Base-by-base conservation (phyloP, 2,329 filamentous ascomycete species). In the Claviceps purpurea region DNA sequence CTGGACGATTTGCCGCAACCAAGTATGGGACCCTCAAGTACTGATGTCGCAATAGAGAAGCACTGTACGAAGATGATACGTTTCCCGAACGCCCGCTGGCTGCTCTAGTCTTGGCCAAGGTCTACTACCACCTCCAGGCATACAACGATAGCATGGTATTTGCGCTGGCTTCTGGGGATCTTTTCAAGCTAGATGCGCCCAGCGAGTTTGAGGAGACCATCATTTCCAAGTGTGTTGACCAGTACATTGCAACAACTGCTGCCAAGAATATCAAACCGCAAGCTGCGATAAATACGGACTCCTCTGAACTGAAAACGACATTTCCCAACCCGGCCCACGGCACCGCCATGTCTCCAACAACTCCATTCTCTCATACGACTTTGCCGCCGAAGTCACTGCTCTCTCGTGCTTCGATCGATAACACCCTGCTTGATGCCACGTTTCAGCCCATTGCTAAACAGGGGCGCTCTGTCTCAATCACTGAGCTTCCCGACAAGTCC, bases 121-220 rank as follows among this genome's bases (percentile, higher is more conserved):
- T 97, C 60, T 98, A 97, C 74, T 98, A 97, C 67, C 93, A 98
- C 67, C 82, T 98, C 50, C 89, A 96, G 71, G 93, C 93, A 68
- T 98, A 98, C 75, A 93, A 96, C 67, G 93, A 98, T 74, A 96
- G 91, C 70, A 97, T 98, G 91, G 87, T 88, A 50, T 97, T 98
- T 70, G 93, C 93, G 57, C 81, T 98, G 46, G 90, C 89, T 54
- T 90, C 93, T 24, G 93, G 93, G 55, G 88, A 96, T 66, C 82
- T 95, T 49, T 96, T 98, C 76, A 88, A 94, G 73, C 80, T 97
- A 58, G 87, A 96, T 63, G 79, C 84, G 51, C 85, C 87, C 50
- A 87, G 89, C 69, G 93, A 98, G 73, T 98, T 95, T 64, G 93
- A 98, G 70, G 90, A 98, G 73, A 98, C 93, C 53, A 97, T 98